phyloP scores from a whole-genome alignment of 176 grass and related monocot species.

The Oryza officinalis region DNA sequence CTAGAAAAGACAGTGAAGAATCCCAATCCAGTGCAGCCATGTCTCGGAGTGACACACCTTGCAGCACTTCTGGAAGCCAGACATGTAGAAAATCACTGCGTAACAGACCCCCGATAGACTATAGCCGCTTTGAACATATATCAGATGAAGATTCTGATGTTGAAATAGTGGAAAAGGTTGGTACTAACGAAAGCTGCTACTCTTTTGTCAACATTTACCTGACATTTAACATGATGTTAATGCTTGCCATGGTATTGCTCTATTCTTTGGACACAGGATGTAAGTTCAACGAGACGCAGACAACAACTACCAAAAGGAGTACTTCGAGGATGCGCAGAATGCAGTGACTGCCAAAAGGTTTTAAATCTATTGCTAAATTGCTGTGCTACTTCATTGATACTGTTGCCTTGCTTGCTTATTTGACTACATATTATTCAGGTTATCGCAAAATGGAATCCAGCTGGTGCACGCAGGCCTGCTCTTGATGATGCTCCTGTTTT shows the following conservation, averaged over 20 bases:
- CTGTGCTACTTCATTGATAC: neutral
- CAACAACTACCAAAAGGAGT: constrained; percentile 81
- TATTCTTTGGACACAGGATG: constrained; percentile 55
- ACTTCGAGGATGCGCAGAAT: constrained; percentile 76
- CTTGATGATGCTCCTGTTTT: constrained; percentile 87
- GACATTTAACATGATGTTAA: constrained; percentile 25
- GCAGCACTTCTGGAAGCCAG: constrained; percentile 42
- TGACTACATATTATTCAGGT: constrained; percentile 45
- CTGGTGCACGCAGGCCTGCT: constrained; percentile 52
- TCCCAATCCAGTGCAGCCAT: constrained; percentile 29
- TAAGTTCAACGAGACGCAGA: constrained; percentile 30
- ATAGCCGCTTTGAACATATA: constrained; percentile 56
- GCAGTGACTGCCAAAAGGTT: constrained; percentile 78
- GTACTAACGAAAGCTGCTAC: constrained; percentile 6
- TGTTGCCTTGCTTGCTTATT: constrained; percentile 23
- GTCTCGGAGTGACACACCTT: constrained; percentile 17
- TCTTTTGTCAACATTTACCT: constrained; percentile 30
- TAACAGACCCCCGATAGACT: constrained; percentile 67
- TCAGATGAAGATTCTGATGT: constrained; percentile 56
- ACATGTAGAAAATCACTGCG: constrained; percentile 61
- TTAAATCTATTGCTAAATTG: constrained; percentile 17
- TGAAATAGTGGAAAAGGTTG: constrained; percentile 55
- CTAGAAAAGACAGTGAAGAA: constrained; percentile 10
- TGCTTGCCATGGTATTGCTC: neutral
- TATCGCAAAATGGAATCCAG: constrained; percentile 81